Conservation (phyloP, 2,329 filamentous ascomycete genomes). For the Colletotrichum lini region DNA sequence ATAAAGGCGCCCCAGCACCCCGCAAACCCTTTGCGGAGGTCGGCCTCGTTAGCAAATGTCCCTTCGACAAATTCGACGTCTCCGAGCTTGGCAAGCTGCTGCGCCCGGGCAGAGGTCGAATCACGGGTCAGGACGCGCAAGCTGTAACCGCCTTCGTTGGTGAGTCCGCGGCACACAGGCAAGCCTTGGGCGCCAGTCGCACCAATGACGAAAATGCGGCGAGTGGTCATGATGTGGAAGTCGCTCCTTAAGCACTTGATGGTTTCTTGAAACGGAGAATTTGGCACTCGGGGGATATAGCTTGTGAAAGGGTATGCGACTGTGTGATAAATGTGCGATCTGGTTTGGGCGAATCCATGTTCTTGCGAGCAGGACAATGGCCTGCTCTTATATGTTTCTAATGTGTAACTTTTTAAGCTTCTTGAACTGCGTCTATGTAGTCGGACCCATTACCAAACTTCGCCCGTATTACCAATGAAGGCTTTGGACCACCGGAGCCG, state of each 20-base stretch:
- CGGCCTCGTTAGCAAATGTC: constrained; percentile 60
- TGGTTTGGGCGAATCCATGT: neutral
- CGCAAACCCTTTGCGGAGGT: constrained; percentile 59
- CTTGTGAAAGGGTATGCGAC: neutral
- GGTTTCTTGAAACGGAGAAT: neutral
- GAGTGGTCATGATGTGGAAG: constrained; percentile 42
- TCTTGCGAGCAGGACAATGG: too few relatives aligned
- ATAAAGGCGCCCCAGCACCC: constrained; percentile 65
- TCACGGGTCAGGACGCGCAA: constrained; percentile 65
- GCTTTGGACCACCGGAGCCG: neutral
- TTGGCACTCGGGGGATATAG: neutral
- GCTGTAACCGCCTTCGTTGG: constrained; percentile 58
- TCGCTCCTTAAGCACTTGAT: neutral
- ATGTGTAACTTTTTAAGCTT: neutral
- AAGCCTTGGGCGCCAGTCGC: constrained; percentile 67
- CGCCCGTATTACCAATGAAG: neutral
- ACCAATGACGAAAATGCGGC: constrained; percentile 56
- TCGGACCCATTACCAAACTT: too few relatives aligned
- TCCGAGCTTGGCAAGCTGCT: constrained; percentile 55
- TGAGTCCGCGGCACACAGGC: constrained; percentile 60
- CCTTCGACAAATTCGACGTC: constrained; percentile 64
- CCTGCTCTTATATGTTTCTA: neutral
- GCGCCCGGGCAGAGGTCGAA: constrained; percentile 56
- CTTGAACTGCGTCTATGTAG: too few relatives aligned
- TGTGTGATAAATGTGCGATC: too few relatives aligned